Base-by-base conservation (phyloP, 2,329 filamentous ascomycete genomes). In the Penicillium sp. region DNA sequence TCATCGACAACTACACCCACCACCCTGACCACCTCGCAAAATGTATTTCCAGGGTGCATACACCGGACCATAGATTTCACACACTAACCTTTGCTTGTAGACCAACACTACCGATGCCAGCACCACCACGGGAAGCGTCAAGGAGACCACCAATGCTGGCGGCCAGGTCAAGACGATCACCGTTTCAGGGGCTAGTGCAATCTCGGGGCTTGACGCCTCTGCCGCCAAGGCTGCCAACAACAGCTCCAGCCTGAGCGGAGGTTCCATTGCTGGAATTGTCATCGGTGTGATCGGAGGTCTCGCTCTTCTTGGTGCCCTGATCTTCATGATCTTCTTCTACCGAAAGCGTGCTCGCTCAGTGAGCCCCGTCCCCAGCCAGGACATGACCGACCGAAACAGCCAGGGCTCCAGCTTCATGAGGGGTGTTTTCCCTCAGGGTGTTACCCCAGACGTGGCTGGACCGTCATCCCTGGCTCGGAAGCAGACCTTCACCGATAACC, bases 251-350 rank as follows among this genome's bases (percentile, higher is more conserved):
- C 46, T 74, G 28, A 69, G 65, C 28, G 65, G 64, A 14, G 72
- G 72, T 26, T 64, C 66, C 9, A 70, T 74, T 47, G 71, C 70
- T 5, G 72, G 72, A 23, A 67, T 74, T 40, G 69, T 72, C 3
- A 60, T 74, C 23, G 72, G 71, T 46, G 59, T 68, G 10, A 51
- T 72, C 16, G 62, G 67, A 38, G 71, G 65, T 27, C 50, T 69
- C 14, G 70, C 64, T 32, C 51, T 68, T 14, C 41, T 73, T 11
- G 58, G 65, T 11, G 69, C 61, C n/a, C 47, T 68, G n/a, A 53
- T 67, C 8, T 59, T 73, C 47, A 63, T 68, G 55, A 51, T 71
- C 40, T 68, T 69, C 53, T 66, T 66, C 42, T 64, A 66, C 38
- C 65, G 63, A 40, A 66, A 68, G 42, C 70, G 69, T 32, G 55